A percentile compares a stretch with the other conserved stretches of the same genome.
Conservation (phyloP, 2,329 filamentous ascomycete genomes). For the Scytalidium sp. region DNA sequence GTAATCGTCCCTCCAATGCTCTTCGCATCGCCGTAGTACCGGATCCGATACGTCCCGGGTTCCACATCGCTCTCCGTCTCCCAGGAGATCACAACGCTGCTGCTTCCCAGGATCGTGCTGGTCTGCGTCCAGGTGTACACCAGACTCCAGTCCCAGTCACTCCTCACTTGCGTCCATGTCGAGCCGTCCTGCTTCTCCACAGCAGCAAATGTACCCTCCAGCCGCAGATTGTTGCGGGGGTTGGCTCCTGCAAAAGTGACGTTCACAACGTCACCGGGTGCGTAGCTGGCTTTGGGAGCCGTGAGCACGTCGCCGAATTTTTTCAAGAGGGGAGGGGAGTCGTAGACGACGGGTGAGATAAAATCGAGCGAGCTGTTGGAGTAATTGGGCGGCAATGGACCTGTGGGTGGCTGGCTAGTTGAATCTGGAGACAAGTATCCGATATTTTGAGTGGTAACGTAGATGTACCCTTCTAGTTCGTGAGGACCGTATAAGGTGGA, state of each 20-base stretch:
- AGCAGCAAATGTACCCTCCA: conserved; percentile 73
- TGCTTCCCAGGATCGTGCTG: conserved; percentile 65
- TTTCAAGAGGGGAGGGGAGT: conserved; percentile 61
- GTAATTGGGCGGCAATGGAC: conserved; percentile 77
- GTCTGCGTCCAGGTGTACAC: conserved; percentile 77
- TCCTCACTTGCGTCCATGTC: conserved; percentile 63
- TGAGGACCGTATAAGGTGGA: conserved; percentile 83
- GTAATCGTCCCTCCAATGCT: conserved; percentile 52
- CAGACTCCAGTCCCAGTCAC: conserved; percentile 80
- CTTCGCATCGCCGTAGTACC: conserved; percentile 84
- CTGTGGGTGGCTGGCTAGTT: conserved; percentile 36
- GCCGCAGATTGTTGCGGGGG: conserved; percentile 79
- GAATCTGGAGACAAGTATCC: conserved; percentile 56
- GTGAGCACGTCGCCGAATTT: conserved; percentile 66
- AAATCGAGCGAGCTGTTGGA: conserved; percentile 70
- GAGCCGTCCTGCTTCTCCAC: conserved; percentile 59
- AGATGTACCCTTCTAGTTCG: conserved; percentile 81
- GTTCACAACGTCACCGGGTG: conserved; percentile 58
- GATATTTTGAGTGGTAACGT: conserved; percentile 70
- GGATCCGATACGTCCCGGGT: conserved; percentile 69
- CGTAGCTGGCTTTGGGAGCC: conserved; percentile 52
- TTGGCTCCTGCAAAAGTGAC: conserved; percentile 81
- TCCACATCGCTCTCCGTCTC: conserved; percentile 60
- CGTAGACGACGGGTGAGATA: conserved; percentile 76
- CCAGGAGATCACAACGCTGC: conserved; percentile 78